Base-by-base conservation (phyloP, 371 early-diverging fungal species). In the Circinella minor region DNA sequence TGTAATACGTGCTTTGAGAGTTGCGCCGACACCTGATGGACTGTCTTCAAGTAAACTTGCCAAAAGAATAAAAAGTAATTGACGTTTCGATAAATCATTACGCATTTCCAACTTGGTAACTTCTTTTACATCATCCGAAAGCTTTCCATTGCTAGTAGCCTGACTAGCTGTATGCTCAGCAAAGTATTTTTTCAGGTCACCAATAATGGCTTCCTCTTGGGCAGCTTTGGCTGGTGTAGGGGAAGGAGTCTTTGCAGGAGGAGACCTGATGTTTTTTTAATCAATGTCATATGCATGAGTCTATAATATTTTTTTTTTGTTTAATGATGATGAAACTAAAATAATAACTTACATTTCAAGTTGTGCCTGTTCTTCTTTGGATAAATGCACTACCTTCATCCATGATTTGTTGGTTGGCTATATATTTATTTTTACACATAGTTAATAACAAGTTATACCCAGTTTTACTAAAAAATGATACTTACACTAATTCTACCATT, bases 31-130 rank as follows among this genome's bases (percentile, higher is more conserved):
- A 49, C 67, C 64, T 14, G 74, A 71, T 27, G 67, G 63, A 47
- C 39, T 39, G 55, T 90, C 90, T 27, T 86, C 83, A 64, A 91
- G 82, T 36, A 91, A 70, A 62, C 87, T 81, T 4, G 82, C 81
- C 34, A 93, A 69, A 38, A 93, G 69, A 51, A 91, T 84, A 65
- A 73, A 85, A 43, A 90, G 83, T 14, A 93, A 43, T 68, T 90
- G 89, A 14, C 80, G 85, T 78, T 91, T 93, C 57, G 88, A 82
- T 71, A 93, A 70, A 65, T 90, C 90, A 67, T 93, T 88, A n/a
- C 90, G 83, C 84, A 92, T 91, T 75, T 93, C 93, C 43, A 91
- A 67, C 39, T 90, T 88, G 3, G 91, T 93, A 43, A 91, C 85
- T 72, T 91, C 91, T 73, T 93, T 93, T 43, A 90, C 82, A 75